phyloP scores from a whole-genome alignment of 2,329 filamentous ascomycete species.

The Chaetothyriales sp. region DNA sequence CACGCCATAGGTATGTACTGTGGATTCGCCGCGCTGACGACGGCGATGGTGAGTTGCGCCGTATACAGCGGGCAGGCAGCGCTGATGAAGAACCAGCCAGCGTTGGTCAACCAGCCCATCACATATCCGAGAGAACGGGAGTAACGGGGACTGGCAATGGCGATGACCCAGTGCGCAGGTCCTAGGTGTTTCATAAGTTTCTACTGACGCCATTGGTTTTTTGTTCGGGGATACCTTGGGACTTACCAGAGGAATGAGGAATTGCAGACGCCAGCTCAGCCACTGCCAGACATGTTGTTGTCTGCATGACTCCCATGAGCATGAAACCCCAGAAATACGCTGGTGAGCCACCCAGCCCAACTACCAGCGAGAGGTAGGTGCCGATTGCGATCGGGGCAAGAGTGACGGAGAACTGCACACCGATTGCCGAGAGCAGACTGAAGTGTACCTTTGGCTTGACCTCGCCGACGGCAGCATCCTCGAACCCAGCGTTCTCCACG shows the following conservation, averaged over 20 bases:
- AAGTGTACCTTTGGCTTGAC: conserved; percentile 1
- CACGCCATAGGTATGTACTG: conserved; percentile 9
- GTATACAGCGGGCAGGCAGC: conserved; percentile 20
- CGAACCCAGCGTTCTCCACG: no score
- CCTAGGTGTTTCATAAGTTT: no score
- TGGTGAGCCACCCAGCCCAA: conserved; percentile 8
- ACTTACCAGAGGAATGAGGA: conserved; percentile 40
- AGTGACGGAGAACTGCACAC: conserved; percentile 3
- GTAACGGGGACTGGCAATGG: conserved; percentile 32
- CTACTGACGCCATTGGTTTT: no score
- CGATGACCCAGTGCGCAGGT: conserved; percentile 1
- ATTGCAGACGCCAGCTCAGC: conserved; percentile 35
- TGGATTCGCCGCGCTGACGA: conserved; percentile 7
- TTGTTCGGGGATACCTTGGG: no score
- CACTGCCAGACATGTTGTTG: not conserved
- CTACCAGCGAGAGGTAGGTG: conserved; percentile 5
- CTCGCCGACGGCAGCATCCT: no score
- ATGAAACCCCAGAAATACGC: conserved; percentile 9
- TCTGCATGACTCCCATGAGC: not conserved
- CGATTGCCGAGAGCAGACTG: conserved; percentile 1
- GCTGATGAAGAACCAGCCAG: conserved; percentile 41
- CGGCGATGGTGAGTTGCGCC: conserved; percentile 7
- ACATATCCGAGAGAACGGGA: conserved; percentile 34
- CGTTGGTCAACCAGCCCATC: conserved; percentile 41
- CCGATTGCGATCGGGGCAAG: conserved; percentile 7